Percentiles rank a stretch among this genome's conserved stretches.
phyloP scores from a whole-genome alignment of 2,329 filamentous ascomycete genomes.

The Pezicula radicicola region DNA sequence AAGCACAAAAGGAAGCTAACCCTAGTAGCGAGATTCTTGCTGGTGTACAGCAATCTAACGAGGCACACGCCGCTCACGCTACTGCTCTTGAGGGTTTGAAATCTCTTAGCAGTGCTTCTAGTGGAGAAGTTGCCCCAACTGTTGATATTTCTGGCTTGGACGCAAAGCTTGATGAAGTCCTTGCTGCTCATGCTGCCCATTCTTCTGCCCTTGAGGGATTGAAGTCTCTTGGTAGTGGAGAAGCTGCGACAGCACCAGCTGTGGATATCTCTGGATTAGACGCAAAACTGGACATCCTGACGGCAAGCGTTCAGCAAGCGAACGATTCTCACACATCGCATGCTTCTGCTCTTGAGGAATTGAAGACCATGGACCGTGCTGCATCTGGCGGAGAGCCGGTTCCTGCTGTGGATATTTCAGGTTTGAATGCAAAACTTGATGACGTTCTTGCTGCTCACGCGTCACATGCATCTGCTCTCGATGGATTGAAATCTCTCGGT shows the following conservation, averaged over 20 bases:
- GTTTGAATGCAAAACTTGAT: conserved; percentile 16
- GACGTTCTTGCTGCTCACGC: conserved; percentile 17
- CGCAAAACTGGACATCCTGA: too few relatives aligned
- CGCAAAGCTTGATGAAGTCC: conserved; percentile 2
- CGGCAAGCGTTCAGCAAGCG: neutral
- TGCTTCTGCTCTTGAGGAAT: conserved; percentile 5
- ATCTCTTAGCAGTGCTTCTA: neutral
- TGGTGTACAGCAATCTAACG: too few relatives aligned
- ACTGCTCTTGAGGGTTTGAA: conserved; percentile 10
- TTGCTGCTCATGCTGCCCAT: neutral
- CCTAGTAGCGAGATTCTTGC: too few relatives aligned
- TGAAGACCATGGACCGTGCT: conserved; percentile 6
- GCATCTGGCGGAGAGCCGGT: conserved; percentile 12
- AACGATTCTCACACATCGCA: neutral
- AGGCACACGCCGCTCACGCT: conserved; percentile 7
- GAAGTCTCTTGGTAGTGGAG: too few relatives aligned
- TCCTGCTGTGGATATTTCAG: conserved; percentile 9
- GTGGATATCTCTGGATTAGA: too few relatives aligned
- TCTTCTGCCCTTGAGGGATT: neutral
- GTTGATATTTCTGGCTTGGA: conserved; percentile 2
- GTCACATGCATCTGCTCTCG: conserved; percentile 11
- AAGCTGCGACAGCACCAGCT: too few relatives aligned
- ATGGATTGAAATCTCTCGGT: conserved; percentile 17
- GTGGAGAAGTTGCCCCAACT: neutral
- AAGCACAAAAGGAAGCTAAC: conserved; percentile 4